Conservation (phyloP, 148 eudicot genomes). For the Agrostemma githago region DNA sequence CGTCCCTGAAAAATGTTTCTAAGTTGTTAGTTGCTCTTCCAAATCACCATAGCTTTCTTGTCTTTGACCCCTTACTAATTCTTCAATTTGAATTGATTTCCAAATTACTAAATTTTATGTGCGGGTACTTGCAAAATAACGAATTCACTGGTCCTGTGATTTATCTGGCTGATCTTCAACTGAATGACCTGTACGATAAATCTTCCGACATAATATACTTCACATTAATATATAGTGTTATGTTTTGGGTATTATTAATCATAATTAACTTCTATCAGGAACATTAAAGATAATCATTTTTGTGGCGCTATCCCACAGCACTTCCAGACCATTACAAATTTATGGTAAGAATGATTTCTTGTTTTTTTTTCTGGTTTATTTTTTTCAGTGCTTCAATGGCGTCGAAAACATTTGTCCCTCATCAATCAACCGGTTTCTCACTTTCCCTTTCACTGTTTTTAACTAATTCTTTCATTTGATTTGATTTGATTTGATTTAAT, state of each 20-base stretch:
- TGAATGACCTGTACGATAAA: conserved; percentile 60
- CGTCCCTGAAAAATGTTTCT: conserved; percentile 55
- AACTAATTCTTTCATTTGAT: too few relatives aligned
- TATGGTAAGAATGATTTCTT: conserved; percentile 59
- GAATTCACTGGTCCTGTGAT: conserved; percentile 80
- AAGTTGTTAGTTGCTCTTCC: conserved; percentile 48
- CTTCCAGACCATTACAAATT: conserved; percentile 56
- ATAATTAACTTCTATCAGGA: conserved; percentile 42
- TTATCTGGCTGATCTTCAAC: conserved; percentile 63
- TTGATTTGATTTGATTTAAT: too few relatives aligned
- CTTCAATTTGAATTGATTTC: neutral
- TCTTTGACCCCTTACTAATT: neutral
- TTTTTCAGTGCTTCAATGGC: too few relatives aligned
- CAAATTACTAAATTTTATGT: neutral
- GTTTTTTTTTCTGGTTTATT: too few relatives aligned
- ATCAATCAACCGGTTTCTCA: too few relatives aligned
- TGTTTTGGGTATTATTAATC: conserved; percentile 6
- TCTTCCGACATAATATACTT: conserved; percentile 8
- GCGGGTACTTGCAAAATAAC: conserved; percentile 75
- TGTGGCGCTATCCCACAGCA: conserved; percentile 83
- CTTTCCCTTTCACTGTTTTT: too few relatives aligned
- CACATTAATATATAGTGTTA: conserved; percentile 12
- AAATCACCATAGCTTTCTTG: neutral
- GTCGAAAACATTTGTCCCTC: too few relatives aligned
- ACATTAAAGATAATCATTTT: conserved; percentile 81